A percentile compares a stretch with the other conserved stretches of the same genome.
These are phyloP conservation scores for Lonicera japonica DNA, from an alignment of 129 eudicot genomes.

Conservation along the genomic window DNA sequence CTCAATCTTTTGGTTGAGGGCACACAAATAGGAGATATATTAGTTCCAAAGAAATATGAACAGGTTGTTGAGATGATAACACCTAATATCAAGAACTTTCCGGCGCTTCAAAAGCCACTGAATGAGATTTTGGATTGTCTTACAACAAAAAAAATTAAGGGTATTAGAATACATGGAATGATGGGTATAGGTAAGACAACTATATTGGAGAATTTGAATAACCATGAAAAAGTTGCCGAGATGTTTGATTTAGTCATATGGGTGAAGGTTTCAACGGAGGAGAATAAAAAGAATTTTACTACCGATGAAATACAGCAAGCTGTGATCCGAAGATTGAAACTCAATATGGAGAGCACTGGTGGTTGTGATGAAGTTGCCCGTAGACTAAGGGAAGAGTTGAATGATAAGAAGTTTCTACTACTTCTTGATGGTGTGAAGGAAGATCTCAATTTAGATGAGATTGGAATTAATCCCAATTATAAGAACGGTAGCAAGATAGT, in stretches of 20 bases:
- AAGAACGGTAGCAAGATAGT: conserved; percentile 22
- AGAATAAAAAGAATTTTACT: conserved; percentile 14
- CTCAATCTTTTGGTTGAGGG: conserved; percentile 15
- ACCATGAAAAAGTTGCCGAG: conserved; percentile 20
- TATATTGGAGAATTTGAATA: conserved; percentile 27
- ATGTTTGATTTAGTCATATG: conserved; percentile 29
- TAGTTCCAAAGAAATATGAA: conserved; percentile 12
- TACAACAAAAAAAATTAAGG: conserved; percentile 6
- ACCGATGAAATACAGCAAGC: conserved; percentile 19
- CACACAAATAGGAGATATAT: conserved; percentile 1
- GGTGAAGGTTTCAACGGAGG: conserved; percentile 18
- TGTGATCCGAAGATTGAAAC: conserved; percentile 20
- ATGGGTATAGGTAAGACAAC: conserved; percentile 29
- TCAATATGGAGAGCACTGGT: conserved; percentile 3
- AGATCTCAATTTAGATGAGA: conserved; percentile 11
- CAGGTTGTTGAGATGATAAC: conserved; percentile 14
- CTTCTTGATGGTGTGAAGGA: conserved; percentile 29
- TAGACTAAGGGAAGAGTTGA: conserved; percentile 17
- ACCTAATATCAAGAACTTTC: conserved; percentile 17
- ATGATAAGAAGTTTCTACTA: conserved; percentile 19
- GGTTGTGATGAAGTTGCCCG: conserved; percentile 11
- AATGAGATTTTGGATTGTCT: conserved; percentile 10
- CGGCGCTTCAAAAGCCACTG: conserved; percentile 18
- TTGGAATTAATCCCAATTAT: conserved; percentile 21
- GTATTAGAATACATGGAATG: conserved; percentile 22